Evolutionary conservation across 331 rosid species (phyloP).

Genomic region (Quercus phellos): DNA sequence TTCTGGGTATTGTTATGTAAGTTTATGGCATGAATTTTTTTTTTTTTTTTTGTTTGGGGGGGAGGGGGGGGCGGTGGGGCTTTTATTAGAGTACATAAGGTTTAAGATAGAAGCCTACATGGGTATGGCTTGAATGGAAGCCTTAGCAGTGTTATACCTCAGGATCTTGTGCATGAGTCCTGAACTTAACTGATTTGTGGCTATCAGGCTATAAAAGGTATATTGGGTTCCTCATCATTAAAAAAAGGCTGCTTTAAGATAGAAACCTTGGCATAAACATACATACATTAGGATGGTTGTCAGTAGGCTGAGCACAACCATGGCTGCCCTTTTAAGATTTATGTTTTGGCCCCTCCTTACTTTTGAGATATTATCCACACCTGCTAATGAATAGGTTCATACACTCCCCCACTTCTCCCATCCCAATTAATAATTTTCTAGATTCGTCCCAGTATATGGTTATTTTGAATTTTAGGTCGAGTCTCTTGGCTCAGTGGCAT

Average conservation of each 20-base stretch:
- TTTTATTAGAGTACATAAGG: background rate
- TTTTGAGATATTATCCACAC: background rate
- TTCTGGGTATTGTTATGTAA: background rate
- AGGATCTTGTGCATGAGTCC: no score
- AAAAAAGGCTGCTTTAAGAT: no score
- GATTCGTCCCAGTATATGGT: no score
- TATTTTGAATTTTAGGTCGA: background rate
- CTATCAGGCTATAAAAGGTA: no score
- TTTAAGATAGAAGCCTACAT: background rate
- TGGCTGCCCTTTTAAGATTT: background rate
- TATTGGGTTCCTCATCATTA: no score
- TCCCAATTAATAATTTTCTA: no score
- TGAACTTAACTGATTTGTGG: no score
- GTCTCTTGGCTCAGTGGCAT: no score
- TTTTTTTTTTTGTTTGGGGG: no score
- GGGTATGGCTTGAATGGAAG: no score
- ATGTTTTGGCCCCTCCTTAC: background rate
- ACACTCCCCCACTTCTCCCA: background rate
- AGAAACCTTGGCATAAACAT: no score
- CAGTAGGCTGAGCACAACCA: background rate
- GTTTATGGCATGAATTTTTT: background rate
- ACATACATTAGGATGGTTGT: background rate
- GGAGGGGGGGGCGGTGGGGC: rapidly evolving
- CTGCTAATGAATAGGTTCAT: background rate
- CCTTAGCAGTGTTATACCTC: no score